Percentiles rank a stretch among this genome's conserved stretches.
Conservation (phyloP, 805 yeast genomes). For the Metschnikowia corniflorae region DNA sequence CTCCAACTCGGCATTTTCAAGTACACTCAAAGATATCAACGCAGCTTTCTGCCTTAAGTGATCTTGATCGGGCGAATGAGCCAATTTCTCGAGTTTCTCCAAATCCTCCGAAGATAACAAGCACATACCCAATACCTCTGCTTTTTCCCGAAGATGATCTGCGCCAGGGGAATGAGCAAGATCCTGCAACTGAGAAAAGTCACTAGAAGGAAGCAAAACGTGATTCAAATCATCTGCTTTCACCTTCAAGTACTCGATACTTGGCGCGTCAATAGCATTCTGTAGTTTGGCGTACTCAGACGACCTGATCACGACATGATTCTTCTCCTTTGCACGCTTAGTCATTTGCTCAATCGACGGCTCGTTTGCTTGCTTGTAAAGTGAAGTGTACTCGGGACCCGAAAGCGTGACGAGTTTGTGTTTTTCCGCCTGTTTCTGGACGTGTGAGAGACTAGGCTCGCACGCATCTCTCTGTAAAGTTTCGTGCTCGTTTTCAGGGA, state of each 20-base stretch:
- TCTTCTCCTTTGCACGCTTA: slow-evolving; percentile 14
- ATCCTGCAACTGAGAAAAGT: background rate
- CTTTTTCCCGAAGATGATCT: slow-evolving; percentile 7
- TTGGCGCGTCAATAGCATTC: slow-evolving; percentile 6
- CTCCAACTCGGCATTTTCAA: slow-evolving; percentile 9
- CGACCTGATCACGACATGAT: slow-evolving; percentile 7
- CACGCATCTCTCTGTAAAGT: slow-evolving; percentile 14
- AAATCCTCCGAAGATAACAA: slow-evolving; percentile 1
- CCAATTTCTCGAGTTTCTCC: slow-evolving; percentile 1
- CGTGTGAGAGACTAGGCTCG: slow-evolving; percentile 27
- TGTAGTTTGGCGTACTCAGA: slow-evolving; percentile 7
- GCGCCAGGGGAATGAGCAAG: slow-evolving; percentile 7
- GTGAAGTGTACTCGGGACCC: slow-evolving; percentile 30
- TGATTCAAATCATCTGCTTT: slow-evolving; percentile 9
- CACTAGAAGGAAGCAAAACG: slow-evolving; percentile 2
- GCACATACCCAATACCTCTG: slow-evolving; percentile 1
- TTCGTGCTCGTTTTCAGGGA: slow-evolving; percentile 16
- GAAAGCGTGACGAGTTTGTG: slow-evolving; percentile 29
- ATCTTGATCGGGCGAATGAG: slow-evolving; percentile 6
- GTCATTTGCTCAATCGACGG: slow-evolving; percentile 25
- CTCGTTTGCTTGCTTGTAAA: slow-evolving; percentile 28
- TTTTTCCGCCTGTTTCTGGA: slow-evolving; percentile 34
- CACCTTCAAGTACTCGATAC: slow-evolving; percentile 3
- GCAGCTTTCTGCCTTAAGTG: slow-evolving; percentile 8
- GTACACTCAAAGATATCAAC: slow-evolving; percentile 1